phyloP scores from a whole-genome alignment of 495 filamentous ascomycete genomes.

The Acidiella bohemica region DNA sequence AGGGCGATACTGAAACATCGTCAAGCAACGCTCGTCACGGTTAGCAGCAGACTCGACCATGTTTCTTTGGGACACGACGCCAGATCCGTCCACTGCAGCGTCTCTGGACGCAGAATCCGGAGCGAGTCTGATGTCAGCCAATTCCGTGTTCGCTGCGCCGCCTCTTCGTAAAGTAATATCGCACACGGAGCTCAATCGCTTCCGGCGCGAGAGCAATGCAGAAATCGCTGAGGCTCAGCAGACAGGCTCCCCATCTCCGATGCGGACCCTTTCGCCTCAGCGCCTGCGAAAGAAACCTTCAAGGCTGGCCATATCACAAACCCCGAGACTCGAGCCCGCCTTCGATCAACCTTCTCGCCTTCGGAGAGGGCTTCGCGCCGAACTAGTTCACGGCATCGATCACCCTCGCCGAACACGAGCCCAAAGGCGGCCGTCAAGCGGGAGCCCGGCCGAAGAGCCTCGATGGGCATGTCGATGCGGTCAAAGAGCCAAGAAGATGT shows the following conservation, averaged over 20 bases:
- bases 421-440: conserved; percentile 12
- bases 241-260: conserved; percentile 19
- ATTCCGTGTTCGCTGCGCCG: too few relatives aligned
- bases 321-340: conserved; percentile 27
- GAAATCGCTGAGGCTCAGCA: conserved; percentile 22
- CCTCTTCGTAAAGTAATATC: conserved; percentile 29
- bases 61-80: conserved; percentile 27
- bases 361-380: conserved; percentile 12
- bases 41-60: conserved; percentile 32
- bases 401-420: conserved; percentile 28
- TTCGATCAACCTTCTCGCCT: too few relatives aligned
- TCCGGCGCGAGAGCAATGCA: conserved; percentile 20
- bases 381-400: conserved; percentile 16
- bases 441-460: conserved; percentile 32
- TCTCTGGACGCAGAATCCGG: too few relatives aligned
- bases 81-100: too few relatives aligned
- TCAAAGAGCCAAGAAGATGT: conserved; percentile 40
- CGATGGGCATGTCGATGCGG: conserved; percentile 43
- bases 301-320: conserved; percentile 25
- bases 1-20: too few relatives aligned
- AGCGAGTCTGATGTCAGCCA: too few relatives aligned
- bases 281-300: conserved; percentile 25
- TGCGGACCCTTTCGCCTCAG: conserved; percentile 8
- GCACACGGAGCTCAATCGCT: conserved; percentile 27
- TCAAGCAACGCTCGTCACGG: conserved; percentile 32